A percentile compares a stretch with the other conserved stretches of the same genome.
phyloP scores from a whole-genome alignment of 257 asterid genomes.

The Nicotiana paniculata region DNA sequence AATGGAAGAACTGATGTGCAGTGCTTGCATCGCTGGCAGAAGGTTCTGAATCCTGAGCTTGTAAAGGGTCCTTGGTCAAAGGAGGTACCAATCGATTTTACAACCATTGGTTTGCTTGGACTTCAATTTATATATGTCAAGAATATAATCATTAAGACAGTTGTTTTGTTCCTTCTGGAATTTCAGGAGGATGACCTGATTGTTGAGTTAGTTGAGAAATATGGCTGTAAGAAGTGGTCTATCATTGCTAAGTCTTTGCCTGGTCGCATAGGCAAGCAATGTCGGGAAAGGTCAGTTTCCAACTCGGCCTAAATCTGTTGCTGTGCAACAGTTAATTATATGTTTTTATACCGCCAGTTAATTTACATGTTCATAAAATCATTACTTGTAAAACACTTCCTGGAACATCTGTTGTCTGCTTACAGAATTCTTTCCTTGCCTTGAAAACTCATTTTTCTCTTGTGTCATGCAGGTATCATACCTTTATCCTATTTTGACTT shows the following conservation, averaged over 20 bases:
- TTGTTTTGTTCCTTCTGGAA: constrained; percentile 9
- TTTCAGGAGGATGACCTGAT: constrained; percentile 71
- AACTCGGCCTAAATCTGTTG: background rate
- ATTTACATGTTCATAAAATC: background rate
- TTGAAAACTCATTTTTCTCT: background rate
- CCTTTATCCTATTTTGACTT: background rate
- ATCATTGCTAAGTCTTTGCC: constrained; percentile 50
- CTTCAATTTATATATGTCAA: background rate
- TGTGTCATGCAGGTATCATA: background rate
- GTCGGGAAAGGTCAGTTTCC: constrained; percentile 68
- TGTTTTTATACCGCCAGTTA: background rate
- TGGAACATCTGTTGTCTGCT: background rate
- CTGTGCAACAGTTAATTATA: background rate
- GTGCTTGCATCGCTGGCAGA: constrained; percentile 91
- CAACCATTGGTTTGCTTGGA: background rate
- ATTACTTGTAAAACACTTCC: background rate
- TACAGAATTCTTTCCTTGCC: background rate
- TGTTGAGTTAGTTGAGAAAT: constrained; percentile 46
- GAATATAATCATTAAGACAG: constrained; percentile 2
- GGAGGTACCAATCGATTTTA: constrained; percentile 37
- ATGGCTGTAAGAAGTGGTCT: constrained; percentile 71
- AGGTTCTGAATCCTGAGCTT: constrained; percentile 77
- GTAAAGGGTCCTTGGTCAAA: constrained; percentile 81
- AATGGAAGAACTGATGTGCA: constrained; percentile 76
- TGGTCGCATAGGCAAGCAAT: constrained; percentile 93